Conservation (phyloP, 768 basidiomycete genomes). For the Boletus insuetus region DNA sequence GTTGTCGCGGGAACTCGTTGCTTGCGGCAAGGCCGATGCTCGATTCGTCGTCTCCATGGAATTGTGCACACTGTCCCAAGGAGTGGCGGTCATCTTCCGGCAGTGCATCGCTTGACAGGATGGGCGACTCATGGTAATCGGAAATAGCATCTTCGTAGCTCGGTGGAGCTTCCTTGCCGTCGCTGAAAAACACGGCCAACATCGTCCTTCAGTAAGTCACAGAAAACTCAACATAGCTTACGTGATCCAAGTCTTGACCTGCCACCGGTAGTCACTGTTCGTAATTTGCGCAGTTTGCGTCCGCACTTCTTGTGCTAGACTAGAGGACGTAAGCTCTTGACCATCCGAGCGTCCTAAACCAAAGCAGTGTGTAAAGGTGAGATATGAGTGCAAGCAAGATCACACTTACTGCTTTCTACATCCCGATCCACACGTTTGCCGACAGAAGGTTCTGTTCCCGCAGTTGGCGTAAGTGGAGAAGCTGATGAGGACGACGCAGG, state of each 20-base stretch:
- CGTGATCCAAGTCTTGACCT: background rate
- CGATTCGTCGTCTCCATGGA: background rate
- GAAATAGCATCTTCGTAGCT: constrained; percentile 11
- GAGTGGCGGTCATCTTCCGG: background rate
- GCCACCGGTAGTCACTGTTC: background rate
- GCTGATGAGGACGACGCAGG: background rate
- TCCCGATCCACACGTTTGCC: background rate
- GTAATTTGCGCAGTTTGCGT: background rate
- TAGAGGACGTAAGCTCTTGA: background rate
- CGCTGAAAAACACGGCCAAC: background rate
- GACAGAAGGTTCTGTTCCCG: background rate
- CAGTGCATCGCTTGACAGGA: background rate
- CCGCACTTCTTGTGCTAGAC: background rate
- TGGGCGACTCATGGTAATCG: background rate
- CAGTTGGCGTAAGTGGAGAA: background rate
- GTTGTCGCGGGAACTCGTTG: background rate
- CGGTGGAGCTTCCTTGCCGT: constrained; percentile 9
- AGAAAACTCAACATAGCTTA: background rate
- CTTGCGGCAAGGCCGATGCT: background rate
- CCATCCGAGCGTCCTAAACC: background rate
- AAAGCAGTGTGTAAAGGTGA: background rate
- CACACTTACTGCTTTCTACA: background rate
- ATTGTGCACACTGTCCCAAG: background rate
- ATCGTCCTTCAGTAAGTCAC: background rate
- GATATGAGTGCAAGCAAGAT: background rate